Evolutionary conservation across 805 yeast species (phyloP).

Genomic region (Zygosaccharomyces bisporus): DNA sequence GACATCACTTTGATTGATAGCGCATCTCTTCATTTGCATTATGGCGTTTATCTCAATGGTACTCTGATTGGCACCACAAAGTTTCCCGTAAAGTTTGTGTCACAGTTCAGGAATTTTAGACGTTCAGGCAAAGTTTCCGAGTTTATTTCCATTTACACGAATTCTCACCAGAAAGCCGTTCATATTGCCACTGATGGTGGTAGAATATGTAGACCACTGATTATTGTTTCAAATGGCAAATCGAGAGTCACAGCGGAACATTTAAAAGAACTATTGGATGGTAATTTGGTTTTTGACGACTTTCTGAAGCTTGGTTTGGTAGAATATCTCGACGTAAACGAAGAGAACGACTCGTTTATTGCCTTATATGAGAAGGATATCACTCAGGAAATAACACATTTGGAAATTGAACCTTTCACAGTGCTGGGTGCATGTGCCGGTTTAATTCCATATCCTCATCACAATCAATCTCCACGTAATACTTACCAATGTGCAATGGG

Average conservation of each 20-base stretch:
- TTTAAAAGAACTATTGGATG: conserved; percentile 55
- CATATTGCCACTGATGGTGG: conserved; percentile 99
- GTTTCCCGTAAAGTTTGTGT: conserved; percentile 78
- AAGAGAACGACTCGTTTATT: conserved; percentile 90
- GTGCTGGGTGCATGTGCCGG: conserved; percentile 98
- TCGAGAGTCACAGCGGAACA: conserved; percentile 73
- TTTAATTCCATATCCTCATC: conserved; percentile 99
- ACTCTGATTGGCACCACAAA: conserved; percentile 87
- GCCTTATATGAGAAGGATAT: conserved; percentile 80
- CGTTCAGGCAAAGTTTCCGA: conserved; percentile 83
- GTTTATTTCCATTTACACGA: conserved; percentile 85
- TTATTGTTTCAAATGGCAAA: conserved; percentile 71
- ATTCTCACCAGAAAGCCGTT: conserved; percentile 85
- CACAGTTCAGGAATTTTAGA: conserved; percentile 72
- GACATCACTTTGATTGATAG: conserved; percentile 78
- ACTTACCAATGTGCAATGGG: conserved; percentile 99
- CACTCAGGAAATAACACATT: conserved; percentile 63
- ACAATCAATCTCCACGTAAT: conserved; percentile 98
- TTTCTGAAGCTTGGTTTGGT: conserved; percentile 82
- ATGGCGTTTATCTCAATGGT: conserved; percentile 89
- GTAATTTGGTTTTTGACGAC: conserved; percentile 85
- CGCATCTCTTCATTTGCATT: conserved; percentile 74
- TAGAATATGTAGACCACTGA: conserved; percentile 93
- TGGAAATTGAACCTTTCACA: conserved; percentile 97
- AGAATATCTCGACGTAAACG: conserved; percentile 94